phyloP scores from a whole-genome alignment of 2,329 filamentous ascomycete species.

The Alternaria angustiovoidea region DNA sequence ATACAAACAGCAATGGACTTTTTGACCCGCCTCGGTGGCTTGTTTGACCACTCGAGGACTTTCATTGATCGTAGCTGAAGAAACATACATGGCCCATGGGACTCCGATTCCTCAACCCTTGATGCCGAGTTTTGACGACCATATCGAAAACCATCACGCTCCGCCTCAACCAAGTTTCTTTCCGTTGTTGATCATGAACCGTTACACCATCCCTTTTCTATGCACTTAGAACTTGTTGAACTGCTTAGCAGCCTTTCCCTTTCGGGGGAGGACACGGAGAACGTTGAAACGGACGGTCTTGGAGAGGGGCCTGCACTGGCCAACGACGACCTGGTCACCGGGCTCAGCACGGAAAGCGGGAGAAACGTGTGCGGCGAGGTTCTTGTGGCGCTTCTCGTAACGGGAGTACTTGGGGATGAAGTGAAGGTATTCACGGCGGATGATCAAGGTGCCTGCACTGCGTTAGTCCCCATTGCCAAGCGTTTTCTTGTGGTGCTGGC shows the following conservation, averaged over 20 bases:
- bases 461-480: constrained; percentile 30
- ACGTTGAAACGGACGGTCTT: constrained; percentile 99
- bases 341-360: constrained; percentile 99
- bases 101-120: constrained; percentile 52
- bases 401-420: constrained; percentile 99
- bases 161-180: constrained; percentile 34
- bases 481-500: constrained; percentile 5
- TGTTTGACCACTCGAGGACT: constrained; percentile 48
- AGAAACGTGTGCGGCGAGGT: constrained; percentile 98
- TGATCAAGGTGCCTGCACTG: constrained; percentile 76
- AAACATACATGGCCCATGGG: constrained; percentile 52
- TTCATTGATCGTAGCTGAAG: constrained; percentile 53
- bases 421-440: constrained; percentile 99
- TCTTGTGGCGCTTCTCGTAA: constrained; percentile 99
- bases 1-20: constrained; percentile 32
- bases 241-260: constrained; percentile 95
- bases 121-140: constrained; percentile 49
- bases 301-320: constrained; percentile 98
- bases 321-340: constrained; percentile 98
- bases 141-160: constrained; percentile 46
- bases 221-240: constrained; percentile 94
- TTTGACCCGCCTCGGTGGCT: constrained; percentile 49
- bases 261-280: constrained; percentile 96
- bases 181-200: constrained; percentile 39
- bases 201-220: constrained; percentile 37